Base-by-base conservation (phyloP, 2,329 filamentous ascomycete species). In the Elsinoe ampelina region DNA sequence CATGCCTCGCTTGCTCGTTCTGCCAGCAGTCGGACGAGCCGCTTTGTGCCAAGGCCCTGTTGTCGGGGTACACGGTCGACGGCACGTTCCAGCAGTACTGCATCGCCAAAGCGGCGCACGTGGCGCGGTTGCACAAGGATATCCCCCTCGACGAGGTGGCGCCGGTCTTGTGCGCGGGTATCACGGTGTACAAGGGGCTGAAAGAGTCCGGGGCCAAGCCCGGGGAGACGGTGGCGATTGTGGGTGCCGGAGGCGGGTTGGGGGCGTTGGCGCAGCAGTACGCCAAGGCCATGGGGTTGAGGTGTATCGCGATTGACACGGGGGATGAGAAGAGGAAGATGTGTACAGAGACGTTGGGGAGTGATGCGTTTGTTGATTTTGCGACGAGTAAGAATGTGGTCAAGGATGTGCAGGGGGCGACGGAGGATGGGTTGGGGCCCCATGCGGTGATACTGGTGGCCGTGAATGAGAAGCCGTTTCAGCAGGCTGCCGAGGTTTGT, bases 21-120 rank as follows among this genome's bases (percentile, higher is more conserved):
- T 96, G 91, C 77, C 83, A 86, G 68, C 79, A 83, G 64, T 64
- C 66, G n/a, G 87, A 95, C 64, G 91, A 96, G 75, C 85, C 89
- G 2, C 84, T 95, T 5, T 97, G 92, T 75, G 72, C 80, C 13
- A 76, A 87, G 59, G 82, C 87, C 22, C 75, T 80, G 35, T 81
- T 95, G 39, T 95, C 89, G 0, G 92, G 92, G 57, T 95, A 95
- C 80, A 95, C 89, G 3, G 89, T 95, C 68, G 88, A 95, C 70
- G 91, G 91, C 32, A 84, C 85, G 41, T 96, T 96, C 80, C 91
- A 96, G 77, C 84, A 95, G 77, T 96, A 95, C 76, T 83, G 81
- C 70, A 82, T 95, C 63, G 90, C 84, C 63, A 95, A 95, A 72
- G 90, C 89, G 13, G 82, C 86, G 15, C 88, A 95, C 71, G 83